These are phyloP conservation scores for Arctium minus DNA, from an alignment of 129 eudicot species.

Conservation along the genomic window DNA sequence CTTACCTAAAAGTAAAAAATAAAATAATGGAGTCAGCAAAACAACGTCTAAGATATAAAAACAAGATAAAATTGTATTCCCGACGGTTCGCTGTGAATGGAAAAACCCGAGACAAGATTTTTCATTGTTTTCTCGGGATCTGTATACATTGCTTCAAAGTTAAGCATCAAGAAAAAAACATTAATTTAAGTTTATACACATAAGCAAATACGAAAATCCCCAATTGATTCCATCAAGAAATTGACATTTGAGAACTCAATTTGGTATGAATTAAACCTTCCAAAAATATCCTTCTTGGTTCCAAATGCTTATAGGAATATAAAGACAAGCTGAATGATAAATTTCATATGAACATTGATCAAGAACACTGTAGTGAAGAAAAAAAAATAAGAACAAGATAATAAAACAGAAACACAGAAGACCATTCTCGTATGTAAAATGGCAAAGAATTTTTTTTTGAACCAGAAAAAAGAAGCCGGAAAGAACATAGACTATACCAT, in stretches of 20 bases:
- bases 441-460: neutral
- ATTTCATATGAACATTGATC: no score
- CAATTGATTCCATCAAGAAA: neutral
- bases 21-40: neutral
- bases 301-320: slow-evolving; percentile 8
- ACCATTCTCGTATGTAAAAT: no score
- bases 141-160: neutral
- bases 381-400: no score
- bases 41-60: neutral
- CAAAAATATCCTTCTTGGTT: slow-evolving; percentile 5
- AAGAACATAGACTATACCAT: neutral
- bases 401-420: no score
- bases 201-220: neutral
- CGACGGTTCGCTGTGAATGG: no score
- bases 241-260: neutral
- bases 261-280: neutral
- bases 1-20: slow-evolving; percentile 16
- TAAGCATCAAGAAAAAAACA: neutral
- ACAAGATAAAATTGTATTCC: neutral
- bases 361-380: no score
- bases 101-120: neutral
- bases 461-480: neutral
- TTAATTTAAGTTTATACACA: neutral
- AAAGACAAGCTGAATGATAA: neutral
- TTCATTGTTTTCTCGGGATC: neutral